Percentiles rank a stretch among this genome's conserved stretches.
phyloP scores from a whole-genome alignment of 192 early-diverging fungal genomes.

The Bifiguratus adelaidae region DNA sequence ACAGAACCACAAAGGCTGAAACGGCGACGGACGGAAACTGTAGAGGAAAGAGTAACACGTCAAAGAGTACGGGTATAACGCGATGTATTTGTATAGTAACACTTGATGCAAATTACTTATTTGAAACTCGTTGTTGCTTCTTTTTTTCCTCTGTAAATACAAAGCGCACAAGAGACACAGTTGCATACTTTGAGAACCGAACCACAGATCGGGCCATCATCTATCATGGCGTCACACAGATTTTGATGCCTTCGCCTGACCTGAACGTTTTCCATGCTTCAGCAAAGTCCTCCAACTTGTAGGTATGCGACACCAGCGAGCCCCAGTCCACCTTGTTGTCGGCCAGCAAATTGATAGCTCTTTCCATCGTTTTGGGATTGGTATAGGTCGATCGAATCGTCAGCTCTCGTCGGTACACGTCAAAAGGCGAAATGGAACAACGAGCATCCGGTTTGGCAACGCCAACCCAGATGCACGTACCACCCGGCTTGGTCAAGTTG shows the following conservation, averaged over 20 bases:
- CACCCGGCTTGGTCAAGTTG: conserved; percentile 25
- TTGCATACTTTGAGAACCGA: no score
- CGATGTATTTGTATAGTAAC: no score
- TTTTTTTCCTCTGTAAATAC: no score
- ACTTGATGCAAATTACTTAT: no score
- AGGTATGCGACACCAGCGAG: conserved; percentile 29
- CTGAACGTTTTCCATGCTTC: conserved; percentile 30
- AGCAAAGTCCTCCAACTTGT: conserved; percentile 29
- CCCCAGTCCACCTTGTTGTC: conserved; percentile 26
- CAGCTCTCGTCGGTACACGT: conserved; percentile 35
- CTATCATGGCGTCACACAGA: conserved; percentile 35
- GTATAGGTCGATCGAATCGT: conserved; percentile 40
- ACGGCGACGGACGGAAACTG: no score
- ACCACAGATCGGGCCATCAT: no score
- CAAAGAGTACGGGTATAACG: no score
- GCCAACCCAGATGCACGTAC: conserved; percentile 37
- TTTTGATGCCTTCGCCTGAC: conserved; percentile 26
- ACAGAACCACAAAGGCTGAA: no score
- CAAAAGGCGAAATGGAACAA: conserved; percentile 29
- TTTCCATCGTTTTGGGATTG: conserved; percentile 35
- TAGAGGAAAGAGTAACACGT: no score
- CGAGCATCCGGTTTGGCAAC: conserved; percentile 30
- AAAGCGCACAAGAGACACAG: no score
- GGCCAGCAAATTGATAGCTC: conserved; percentile 30
- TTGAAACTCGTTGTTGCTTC: no score